Percentiles rank a stretch among this genome's conserved stretches.
Evolutionary conservation across 176 grass and related monocot genomes (phyloP).

Genomic region (Oryza punctata): DNA sequence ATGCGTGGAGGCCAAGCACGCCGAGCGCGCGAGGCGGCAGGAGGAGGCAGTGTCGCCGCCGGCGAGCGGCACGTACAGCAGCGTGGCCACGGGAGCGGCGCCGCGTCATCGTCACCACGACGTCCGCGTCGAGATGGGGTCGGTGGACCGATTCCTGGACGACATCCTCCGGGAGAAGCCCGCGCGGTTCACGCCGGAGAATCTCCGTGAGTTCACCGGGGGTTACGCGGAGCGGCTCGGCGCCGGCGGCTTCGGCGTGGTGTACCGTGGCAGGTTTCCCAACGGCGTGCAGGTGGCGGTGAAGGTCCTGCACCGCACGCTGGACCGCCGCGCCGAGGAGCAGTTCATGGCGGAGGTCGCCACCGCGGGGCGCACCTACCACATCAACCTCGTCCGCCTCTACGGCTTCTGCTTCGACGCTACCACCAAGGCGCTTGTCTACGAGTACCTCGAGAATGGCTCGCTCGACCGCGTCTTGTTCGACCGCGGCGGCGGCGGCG

Average conservation of each 20-base stretch:
- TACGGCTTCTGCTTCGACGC: constrained; percentile 83
- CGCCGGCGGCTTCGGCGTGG: constrained; percentile 69
- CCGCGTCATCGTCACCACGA: background rate
- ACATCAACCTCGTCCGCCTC: constrained; percentile 74
- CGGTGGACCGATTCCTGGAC: constrained; percentile 50
- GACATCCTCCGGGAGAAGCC: constrained; percentile 64
- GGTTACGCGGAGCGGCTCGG: constrained; percentile 46
- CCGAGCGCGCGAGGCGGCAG: constrained; percentile 37
- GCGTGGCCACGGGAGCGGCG: background rate
- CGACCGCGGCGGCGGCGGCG: constrained; percentile 22
- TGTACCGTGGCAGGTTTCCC: constrained; percentile 53
- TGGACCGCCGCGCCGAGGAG: constrained; percentile 41
- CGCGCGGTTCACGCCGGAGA: constrained; percentile 46
- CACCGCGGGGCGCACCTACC: constrained; percentile 59
- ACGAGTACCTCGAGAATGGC: constrained; percentile 75
- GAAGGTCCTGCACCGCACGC: constrained; percentile 39
- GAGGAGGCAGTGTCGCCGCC: background rate
- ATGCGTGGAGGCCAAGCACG: constrained; percentile 9
- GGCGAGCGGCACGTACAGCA: background rate
- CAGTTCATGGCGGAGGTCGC: constrained; percentile 77
- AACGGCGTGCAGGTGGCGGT: constrained; percentile 55
- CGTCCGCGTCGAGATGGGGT: constrained; percentile 37
- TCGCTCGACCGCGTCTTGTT: constrained; percentile 50
- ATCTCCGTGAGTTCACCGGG: constrained; percentile 43
- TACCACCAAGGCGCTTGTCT: constrained; percentile 58